Percentiles rank a stretch among this genome's conserved stretches.
Conservation (phyloP, 768 basidiomycete genomes). For the Clathrus columnatus region DNA sequence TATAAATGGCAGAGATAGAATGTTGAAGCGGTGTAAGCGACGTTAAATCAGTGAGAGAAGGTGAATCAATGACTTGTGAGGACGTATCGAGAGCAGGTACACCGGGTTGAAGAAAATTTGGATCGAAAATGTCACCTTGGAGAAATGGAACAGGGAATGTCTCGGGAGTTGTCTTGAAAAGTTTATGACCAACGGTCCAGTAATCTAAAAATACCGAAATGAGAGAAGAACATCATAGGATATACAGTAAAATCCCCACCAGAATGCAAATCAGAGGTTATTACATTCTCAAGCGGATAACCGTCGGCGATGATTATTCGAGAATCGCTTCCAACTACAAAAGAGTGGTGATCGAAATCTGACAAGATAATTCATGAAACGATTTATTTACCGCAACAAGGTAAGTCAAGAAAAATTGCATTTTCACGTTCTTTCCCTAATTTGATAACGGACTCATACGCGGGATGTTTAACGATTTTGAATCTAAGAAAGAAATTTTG, state of each 20-base stretch:
- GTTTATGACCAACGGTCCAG: constrained; percentile 36
- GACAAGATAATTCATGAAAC: background rate
- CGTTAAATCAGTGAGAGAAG: constrained; percentile 22
- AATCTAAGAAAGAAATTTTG: background rate
- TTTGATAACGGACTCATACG: constrained; percentile 22
- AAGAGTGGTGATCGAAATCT: background rate
- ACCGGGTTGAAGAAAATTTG: constrained; percentile 29
- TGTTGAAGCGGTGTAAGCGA: constrained; percentile 39
- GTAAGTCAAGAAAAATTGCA: constrained; percentile 36
- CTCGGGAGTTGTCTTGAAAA: constrained; percentile 44
- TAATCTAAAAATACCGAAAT: background rate
- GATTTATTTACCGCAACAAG: constrained; percentile 30
- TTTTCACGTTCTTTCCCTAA: constrained; percentile 28
- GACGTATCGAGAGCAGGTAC: constrained; percentile 17
- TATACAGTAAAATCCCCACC: constrained; percentile 21
- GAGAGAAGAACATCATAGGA: too few relatives aligned
- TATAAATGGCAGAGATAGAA: constrained; percentile 40
- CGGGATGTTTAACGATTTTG: constrained; percentile 7
- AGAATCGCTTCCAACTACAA: constrained; percentile 30
- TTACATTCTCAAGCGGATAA: constrained; percentile 29
- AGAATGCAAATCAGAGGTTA: constrained; percentile 30
- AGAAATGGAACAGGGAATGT: constrained; percentile 49
- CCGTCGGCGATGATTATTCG: constrained; percentile 35
- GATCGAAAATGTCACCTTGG: constrained; percentile 45
- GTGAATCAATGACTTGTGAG: constrained; percentile 1